Evolutionary conservation across 2,329 filamentous ascomycete species (phyloP), one percentile per base, ranked within the genome.

Genomic region (Neofusicoccum kwambonambiense): DNA sequence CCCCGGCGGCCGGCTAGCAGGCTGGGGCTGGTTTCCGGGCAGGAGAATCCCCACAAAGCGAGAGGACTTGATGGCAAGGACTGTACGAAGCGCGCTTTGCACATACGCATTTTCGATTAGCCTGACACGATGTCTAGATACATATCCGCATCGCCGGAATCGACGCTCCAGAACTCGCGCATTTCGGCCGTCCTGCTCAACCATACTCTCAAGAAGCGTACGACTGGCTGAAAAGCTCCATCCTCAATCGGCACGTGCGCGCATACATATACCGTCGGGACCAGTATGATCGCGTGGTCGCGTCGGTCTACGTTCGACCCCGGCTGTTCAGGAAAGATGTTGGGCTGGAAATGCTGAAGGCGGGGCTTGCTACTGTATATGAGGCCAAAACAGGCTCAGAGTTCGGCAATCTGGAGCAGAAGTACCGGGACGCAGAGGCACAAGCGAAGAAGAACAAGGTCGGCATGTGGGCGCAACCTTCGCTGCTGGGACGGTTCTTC

Each of bases 211-310:
- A 87, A 66, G 94, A 98, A 77, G 92, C 95, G 7, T 82, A 94
- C 61, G 80, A 86, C 17, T 98, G 92, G 88, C 84, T 99, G n/a
- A 87, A 85, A 15, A 79, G 79, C 4, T 92, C 92, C 75, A 82
- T 98, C 9, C 79, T 87, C 22, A 83, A 89, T 66, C 87, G 87
- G 39, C 88, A 89, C 64, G 90, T 99, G 63, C 88, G 94, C 65
- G 91, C 88, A n/a, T 88, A 90, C 71, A 85, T 97, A 60, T 92
- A 93, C 78, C 89, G 88, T 66, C 86, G 89, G 62, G 96, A 99
- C 76, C 95, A 98, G 75, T 99, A 98, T 77, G 90, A 93, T 69
- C 89, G 95, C 51, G 88, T 96, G 5, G 92, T 99, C 1, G 93
- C 90, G 15, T 95, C 91, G 0, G 94, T 94, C 0, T 91, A 87